Evolutionary conservation across 2,329 filamentous ascomycete genomes (phyloP), one percentile per base, ranked within the genome.

Genomic region (Sclerotinia nivalis): DNA sequence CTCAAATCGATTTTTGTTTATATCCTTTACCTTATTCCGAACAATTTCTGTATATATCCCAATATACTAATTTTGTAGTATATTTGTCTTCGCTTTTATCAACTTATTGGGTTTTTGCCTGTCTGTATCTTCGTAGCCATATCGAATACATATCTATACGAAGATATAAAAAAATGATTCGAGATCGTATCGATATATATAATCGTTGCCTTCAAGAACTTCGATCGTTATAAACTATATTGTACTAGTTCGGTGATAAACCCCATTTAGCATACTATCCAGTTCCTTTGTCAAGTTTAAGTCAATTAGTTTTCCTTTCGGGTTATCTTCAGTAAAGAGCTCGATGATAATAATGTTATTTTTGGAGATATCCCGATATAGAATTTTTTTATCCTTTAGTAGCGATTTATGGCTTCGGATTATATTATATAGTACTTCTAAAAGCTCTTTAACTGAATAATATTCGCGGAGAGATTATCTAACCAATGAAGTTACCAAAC

Each of bases 201-300:
- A 76, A 34, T 74, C 72, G 4, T 72, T 70, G 10, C 71, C 73
- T n/a, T 72, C 62, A 10, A 82, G 70, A 13, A 82, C 79, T 67
- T 80, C 75, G 43, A 81, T 76, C 0, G 78, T 79, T 75, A 81
- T 81, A 66, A 80, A 81, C 55, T 79, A 72, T 72, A 79, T 77
- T 22, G 75, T 81, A 37, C 78, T 77, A 40, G 72, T 74, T 56
- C 71, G 70, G 70, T 80, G 59, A 71, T 75, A 52, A 43, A 71
- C 75, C 64, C 76, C 70, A 68, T 76, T 74, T 10, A 67, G 73
- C 1, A 74, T 70, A 22, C 70, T 70, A 62, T 73, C 74, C 22
- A 76, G 40, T 52, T 75, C 75, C 72, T 78, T 78, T 20, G 74
- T 76, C 43, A 79, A 73, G 69, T 80, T 77, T 9, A 80, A 73